phyloP scores from a whole-genome alignment of 2,329 filamentous ascomycete genomes.

The Botrytis elliptica region DNA sequence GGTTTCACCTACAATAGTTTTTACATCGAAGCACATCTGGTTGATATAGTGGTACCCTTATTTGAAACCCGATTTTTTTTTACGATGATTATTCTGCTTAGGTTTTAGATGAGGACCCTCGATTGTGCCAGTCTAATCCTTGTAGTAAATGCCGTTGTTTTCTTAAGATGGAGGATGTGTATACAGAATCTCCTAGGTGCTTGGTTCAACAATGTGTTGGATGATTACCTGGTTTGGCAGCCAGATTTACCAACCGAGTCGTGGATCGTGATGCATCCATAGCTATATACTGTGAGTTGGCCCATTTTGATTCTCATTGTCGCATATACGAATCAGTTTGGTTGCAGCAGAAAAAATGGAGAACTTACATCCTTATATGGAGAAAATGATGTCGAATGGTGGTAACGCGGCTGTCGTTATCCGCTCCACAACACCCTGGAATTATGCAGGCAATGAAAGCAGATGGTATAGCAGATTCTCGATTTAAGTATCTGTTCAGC shows the following conservation, averaged over 20 bases:
- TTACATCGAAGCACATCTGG: background rate
- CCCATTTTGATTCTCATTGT: background rate
- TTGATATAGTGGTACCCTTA: background rate
- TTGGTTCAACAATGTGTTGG: background rate
- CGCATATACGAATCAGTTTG: background rate
- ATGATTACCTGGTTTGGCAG: background rate
- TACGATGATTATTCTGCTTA: background rate
- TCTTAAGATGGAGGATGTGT: background rate
- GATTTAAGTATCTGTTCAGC: background rate
- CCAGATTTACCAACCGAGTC: background rate
- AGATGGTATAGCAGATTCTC: background rate
- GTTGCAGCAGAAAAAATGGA: background rate
- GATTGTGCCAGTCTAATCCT: background rate
- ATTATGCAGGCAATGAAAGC: background rate
- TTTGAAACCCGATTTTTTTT: background rate
- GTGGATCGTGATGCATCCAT: background rate
- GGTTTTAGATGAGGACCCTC: background rate
- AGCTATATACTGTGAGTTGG: background rate
- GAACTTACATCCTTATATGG: background rate
- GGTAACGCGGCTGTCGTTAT: background rate
- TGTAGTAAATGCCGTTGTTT: background rate
- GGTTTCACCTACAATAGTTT: background rate
- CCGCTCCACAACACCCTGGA: background rate
- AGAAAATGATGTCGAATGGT: background rate
- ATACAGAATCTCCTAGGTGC: background rate